Evolutionary conservation across 345 rosid genomes (phyloP).

Genomic region (Schrenkiella parvula): DNA sequence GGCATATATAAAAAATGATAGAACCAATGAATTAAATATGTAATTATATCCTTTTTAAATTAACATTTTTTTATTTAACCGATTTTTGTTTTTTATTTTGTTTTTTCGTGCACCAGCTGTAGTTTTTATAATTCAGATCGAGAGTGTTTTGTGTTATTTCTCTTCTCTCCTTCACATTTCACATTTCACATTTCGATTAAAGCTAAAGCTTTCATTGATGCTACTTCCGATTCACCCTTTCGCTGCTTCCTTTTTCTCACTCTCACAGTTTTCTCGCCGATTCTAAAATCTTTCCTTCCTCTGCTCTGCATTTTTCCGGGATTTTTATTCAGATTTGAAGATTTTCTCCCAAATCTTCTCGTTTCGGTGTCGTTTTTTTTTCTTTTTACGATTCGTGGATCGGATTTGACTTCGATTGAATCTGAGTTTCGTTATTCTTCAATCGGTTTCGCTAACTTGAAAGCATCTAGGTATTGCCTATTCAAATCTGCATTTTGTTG

Average conservation of each 20-base stretch:
- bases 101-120: conserved; percentile 31
- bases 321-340: neutral
- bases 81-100: neutral
- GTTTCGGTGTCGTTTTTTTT: neutral
- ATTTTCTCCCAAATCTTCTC: neutral
- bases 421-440: neutral
- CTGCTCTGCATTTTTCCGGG: conserved; percentile 23
- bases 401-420: conserved; percentile 24
- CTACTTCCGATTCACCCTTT: conserved; percentile 15
- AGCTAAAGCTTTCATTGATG: conserved; percentile 25
- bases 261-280: conserved; percentile 25
- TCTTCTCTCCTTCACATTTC: conserved; percentile 2
- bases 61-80: neutral
- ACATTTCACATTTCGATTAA: conserved; percentile 37
- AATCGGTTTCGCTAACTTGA: no score
- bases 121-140: conserved; percentile 2
- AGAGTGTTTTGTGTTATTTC: conserved; percentile 9
- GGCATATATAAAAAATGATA: neutral
- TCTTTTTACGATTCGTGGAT: conserved; percentile 1
- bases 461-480: neutral
- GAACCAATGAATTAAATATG: neutral
- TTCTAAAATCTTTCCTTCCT: conserved; percentile 2
- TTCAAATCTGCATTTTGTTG: conserved; percentile 27
- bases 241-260: conserved; percentile 5
- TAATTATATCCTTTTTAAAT: neutral